Conservation (phyloP, 768 basidiomycete species). For the Glaciozyma antarctica region DNA sequence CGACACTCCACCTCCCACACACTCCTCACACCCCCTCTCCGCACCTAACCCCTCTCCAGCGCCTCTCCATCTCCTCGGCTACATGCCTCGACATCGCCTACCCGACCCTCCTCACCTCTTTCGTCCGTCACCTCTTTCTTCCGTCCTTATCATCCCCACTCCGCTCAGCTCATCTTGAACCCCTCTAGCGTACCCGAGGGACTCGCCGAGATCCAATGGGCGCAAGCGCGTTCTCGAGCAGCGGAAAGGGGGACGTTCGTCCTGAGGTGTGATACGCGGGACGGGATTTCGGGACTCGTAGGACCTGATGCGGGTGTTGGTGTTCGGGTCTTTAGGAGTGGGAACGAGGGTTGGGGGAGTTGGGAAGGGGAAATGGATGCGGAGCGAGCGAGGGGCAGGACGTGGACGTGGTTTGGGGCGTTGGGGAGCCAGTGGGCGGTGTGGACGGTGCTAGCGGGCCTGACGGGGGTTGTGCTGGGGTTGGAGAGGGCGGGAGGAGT, state of each 20-base stretch:
- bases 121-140: neutral
- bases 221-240: conserved; percentile 11
- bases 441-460: too few species aligned
- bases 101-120: neutral
- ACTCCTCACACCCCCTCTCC: neutral
- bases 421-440: too few species aligned
- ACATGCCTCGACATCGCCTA: conserved; percentile 24
- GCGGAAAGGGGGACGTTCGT: conserved; percentile 9
- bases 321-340: too few species aligned
- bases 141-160: neutral
- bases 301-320: conserved; percentile 3
- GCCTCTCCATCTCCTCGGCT: neutral
- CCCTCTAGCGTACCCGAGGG: conserved; percentile 9
- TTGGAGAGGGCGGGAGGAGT: too few species aligned
- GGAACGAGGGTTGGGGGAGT: too few species aligned
- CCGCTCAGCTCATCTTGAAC: conserved; percentile 12
- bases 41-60: conserved; percentile 4
- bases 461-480: too few species aligned
- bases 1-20: neutral
- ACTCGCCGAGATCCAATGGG: neutral
- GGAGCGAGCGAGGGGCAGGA: too few species aligned
- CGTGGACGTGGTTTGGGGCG: too few species aligned
- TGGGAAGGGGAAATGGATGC: too few species aligned
- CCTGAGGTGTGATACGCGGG: conserved; percentile 11
- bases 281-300: neutral